Base-by-base conservation (phyloP, 805 yeast genomes). In the Saturnispora saitoi region DNA sequence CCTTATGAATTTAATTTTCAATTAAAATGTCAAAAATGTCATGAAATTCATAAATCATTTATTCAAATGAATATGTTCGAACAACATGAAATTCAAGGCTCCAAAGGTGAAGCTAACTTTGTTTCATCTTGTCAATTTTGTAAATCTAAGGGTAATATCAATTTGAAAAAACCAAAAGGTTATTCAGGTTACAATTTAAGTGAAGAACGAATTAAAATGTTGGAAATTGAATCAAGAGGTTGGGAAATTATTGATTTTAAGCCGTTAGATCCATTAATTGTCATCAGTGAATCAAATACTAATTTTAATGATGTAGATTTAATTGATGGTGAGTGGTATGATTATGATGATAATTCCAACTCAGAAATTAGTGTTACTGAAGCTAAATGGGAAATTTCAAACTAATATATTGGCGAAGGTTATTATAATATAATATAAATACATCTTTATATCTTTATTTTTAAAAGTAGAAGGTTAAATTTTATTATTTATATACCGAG, bases 261-360 rank as follows among this genome's bases (percentile, higher is more conserved):
- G 15, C 86, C 95, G 2, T 75, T 57, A 32, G 93, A 91, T 0
- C 64, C 50, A 4, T 84, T 84, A 61, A 56, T 61, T 29, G 70
- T 66, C 5, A 29, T 22, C 5, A 24, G 19, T 14, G 80, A 76
- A 12, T 62, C 77, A 2, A 20, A 26, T 12, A 39, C 51, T 0
- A 17, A 8, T 2, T 56, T 56, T 22, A 42, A 39, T 10, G 59
- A 58, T 2, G 75, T 88, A 24, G 93, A 84, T 48, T 68, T 89
- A 28, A 76, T 72, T 32, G 96, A 86, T 24, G 80, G 78, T 47
- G 98, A 93, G 61, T 90, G 96, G 90, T 93, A 82, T 61, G 99
- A 93, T 58, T 93, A 90, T 61, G 98, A 93, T 63, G 98, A 93
- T 49, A 77, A 80, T 55, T 81, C 84, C 7, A 77, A 79, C 11